Evolutionary conservation across 2,329 filamentous ascomycete genomes (phyloP).

Genomic region (Leptographium wingfieldii): DNA sequence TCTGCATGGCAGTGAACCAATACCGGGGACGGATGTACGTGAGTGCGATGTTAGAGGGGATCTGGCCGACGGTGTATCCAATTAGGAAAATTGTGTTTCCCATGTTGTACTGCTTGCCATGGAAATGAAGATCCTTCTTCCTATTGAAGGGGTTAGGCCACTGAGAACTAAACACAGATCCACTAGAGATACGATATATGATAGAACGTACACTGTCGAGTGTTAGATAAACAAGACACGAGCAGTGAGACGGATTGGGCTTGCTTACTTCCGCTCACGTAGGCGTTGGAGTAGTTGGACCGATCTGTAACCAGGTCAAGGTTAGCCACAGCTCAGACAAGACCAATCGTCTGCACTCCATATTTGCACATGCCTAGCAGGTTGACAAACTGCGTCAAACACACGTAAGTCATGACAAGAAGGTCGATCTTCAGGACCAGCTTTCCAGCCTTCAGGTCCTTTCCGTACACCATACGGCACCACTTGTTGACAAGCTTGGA

Average conservation of each 20-base stretch:
- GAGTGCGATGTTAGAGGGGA: conserved; percentile 39
- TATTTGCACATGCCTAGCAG: conserved; percentile 16
- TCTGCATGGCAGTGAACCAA: background rate
- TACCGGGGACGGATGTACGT: background rate
- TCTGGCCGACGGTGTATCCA: conserved; percentile 46
- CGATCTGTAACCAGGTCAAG: background rate
- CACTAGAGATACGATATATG: background rate
- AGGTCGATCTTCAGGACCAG: conserved; percentile 29
- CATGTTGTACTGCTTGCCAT: conserved; percentile 3
- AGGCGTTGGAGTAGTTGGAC: conserved; percentile 4
- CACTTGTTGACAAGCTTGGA: background rate
- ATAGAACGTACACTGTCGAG: background rate
- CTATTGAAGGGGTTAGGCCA: background rate
- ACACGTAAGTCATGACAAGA: conserved; percentile 51
- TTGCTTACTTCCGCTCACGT: background rate
- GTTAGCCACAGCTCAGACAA: background rate
- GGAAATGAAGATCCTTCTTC: conserved; percentile 5
- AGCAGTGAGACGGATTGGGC: background rate
- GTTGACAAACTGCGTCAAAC: conserved; percentile 41
- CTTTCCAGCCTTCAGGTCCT: conserved; percentile 1
- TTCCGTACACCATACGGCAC: background rate
- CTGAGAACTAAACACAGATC: too few species aligned
- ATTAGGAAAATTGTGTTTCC: background rate
- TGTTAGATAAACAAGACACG: background rate
- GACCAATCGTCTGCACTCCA: background rate